Conservation (phyloP, 192 early-diverging fungal genomes). For the Podila verticillata region DNA sequence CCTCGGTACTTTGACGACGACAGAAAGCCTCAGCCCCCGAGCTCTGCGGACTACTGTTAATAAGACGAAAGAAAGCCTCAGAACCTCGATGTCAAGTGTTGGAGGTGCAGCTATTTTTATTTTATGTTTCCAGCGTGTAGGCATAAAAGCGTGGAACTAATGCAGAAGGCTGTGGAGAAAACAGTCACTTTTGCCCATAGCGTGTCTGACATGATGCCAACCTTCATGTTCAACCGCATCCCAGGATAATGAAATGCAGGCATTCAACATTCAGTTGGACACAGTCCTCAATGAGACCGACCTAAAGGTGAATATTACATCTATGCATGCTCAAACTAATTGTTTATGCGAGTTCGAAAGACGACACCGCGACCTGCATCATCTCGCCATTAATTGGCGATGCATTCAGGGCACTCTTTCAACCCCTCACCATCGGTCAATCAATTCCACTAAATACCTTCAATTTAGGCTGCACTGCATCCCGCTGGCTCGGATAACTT, state of each 20-base stretch:
- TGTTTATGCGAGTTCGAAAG: background rate
- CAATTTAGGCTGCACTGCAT: conserved; percentile 1
- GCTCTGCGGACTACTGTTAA: too few relatives aligned
- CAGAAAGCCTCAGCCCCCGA: too few relatives aligned
- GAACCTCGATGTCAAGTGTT: too few relatives aligned
- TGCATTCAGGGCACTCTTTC: background rate
- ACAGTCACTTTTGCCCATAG: background rate
- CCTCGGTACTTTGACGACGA: too few relatives aligned
- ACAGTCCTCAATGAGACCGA: conserved; percentile 21
- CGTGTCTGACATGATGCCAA: background rate
- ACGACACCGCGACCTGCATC: background rate
- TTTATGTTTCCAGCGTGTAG: too few relatives aligned
- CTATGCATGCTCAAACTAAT: too few relatives aligned
- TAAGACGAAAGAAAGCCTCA: too few relatives aligned
- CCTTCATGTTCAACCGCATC: too few relatives aligned
- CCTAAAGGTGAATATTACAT: conserved; percentile 14
- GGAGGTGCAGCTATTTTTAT: too few relatives aligned
- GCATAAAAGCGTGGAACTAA: too few relatives aligned
- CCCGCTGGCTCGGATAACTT: conserved; percentile 14
- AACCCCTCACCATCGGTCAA: background rate
- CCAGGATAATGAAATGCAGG: conserved; percentile 18
- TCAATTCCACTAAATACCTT: background rate
- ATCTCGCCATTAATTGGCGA: background rate
- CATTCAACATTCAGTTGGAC: conserved; percentile 25
- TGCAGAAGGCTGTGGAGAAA: too few relatives aligned